Conservation (phyloP, 2,329 filamentous ascomycete species). For the Nemania sp. region DNA sequence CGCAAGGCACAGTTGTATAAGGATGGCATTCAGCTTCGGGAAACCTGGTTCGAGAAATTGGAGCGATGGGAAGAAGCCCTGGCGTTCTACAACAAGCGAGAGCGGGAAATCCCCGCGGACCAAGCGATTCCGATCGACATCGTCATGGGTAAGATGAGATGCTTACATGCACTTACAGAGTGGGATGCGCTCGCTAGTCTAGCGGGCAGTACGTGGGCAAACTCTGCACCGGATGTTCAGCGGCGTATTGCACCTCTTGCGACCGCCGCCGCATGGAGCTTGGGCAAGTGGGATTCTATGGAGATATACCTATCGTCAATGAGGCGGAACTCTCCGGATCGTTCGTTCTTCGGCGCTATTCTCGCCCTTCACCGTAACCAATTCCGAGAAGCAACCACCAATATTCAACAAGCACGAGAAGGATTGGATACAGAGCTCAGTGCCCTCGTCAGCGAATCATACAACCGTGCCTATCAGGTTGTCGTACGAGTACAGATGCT, state of each 20-base stretch:
- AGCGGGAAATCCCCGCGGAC: slow-evolving; percentile 72
- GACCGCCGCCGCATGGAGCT: slow-evolving; percentile 94
- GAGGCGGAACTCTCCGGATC: slow-evolving; percentile 91
- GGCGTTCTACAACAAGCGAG: slow-evolving; percentile 89
- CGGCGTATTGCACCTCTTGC: slow-evolving; percentile 92
- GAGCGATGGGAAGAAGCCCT: slow-evolving; percentile 98
- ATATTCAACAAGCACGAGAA: slow-evolving; percentile 92
- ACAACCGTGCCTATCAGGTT: slow-evolving; percentile 97
- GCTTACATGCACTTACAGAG: slow-evolving; percentile 94
- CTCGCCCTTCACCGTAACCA: slow-evolving; percentile 94
- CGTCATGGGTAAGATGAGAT: slow-evolving; percentile 99
- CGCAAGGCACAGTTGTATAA: slow-evolving; percentile 95
- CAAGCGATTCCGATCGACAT: slow-evolving; percentile 82
- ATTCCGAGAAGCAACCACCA: slow-evolving; percentile 88
- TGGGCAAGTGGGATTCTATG: slow-evolving; percentile 98
- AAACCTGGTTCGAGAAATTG: slow-evolving; percentile 99
- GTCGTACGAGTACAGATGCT: slow-evolving; percentile 99
- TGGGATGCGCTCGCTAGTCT: slow-evolving; percentile 94
- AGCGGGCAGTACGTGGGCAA: slow-evolving; percentile 93
- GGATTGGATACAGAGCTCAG: slow-evolving; percentile 95
- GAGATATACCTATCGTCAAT: slow-evolving; percentile 96
- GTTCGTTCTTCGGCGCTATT: slow-evolving; percentile 98
- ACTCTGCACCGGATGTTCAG: slow-evolving; percentile 87
- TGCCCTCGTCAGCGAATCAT: slow-evolving; percentile 96
- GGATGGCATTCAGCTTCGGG: slow-evolving; percentile 91